A percentile compares a stretch with the other conserved stretches of the same genome.
Conservation (phyloP, 768 basidiomycete species). For the Suillus sp. region DNA sequence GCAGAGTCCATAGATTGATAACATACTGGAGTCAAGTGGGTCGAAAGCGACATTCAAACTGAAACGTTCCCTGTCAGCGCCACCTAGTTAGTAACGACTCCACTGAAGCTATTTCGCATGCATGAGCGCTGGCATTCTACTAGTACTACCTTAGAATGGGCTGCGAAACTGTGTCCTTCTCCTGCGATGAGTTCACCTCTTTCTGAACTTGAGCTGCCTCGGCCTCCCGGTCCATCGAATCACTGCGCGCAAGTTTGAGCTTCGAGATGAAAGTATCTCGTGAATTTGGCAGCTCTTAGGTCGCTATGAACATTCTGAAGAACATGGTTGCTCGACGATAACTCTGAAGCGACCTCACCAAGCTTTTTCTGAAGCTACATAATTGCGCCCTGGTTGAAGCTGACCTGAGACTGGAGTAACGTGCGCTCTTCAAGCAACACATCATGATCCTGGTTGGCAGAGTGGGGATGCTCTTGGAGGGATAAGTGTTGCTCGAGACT, state of each 20-base stretch:
- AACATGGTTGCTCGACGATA: conserved; percentile 55
- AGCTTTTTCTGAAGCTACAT: conserved; percentile 63
- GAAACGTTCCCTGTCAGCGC: no score
- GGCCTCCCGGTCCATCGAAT: conserved; percentile 53
- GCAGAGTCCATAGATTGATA: no score
- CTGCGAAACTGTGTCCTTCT: conserved; percentile 54
- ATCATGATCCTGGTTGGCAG: conserved; percentile 49
- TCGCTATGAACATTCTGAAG: conserved; percentile 67
- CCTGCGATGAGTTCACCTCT: conserved; percentile 46
- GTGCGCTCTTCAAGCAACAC: conserved; percentile 51
- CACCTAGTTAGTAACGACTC: no score
- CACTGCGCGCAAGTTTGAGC: conserved; percentile 61
- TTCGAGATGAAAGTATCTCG: conserved; percentile 60
- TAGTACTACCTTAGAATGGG: no score
- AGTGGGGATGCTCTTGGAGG: conserved; percentile 44
- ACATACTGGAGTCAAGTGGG: no score
- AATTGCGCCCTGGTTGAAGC: conserved; percentile 47
- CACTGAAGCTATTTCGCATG: no score
- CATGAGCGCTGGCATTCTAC: no score
- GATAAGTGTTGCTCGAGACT: conserved; percentile 44
- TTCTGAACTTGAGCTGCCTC: conserved; percentile 46
- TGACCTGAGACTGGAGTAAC: conserved; percentile 49
- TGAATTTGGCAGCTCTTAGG: conserved; percentile 56
- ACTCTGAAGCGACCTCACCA: conserved; percentile 52
- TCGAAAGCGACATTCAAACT: no score